A percentile compares a stretch with the other conserved stretches of the same genome.
Evolutionary conservation across 2,329 filamentous ascomycete genomes (phyloP).

Genomic region (Fusarium neocosmosporiellum): DNA sequence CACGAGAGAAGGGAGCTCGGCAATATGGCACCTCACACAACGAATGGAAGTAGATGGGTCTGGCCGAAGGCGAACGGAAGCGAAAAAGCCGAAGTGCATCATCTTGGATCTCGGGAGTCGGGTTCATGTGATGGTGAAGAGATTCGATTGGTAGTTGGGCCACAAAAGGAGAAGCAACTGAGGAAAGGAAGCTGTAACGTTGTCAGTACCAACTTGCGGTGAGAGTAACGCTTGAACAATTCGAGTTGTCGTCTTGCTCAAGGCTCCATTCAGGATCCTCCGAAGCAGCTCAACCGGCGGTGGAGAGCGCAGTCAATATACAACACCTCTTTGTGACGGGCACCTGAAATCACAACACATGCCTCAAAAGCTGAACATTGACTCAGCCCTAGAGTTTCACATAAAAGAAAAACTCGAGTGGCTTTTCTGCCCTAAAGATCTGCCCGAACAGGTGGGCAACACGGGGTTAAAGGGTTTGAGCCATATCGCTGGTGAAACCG

Average conservation of each 20-base stretch:
- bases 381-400: conserved; percentile 12
- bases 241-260: not conserved
- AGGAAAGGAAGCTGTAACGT: not conserved
- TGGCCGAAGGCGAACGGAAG: not conserved
- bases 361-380: not conserved
- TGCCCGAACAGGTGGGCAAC: conserved; percentile 4
- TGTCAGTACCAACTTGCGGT: not conserved
- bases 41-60: not conserved
- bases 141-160: not conserved
- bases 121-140: not conserved
- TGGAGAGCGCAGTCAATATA: not conserved
- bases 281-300: not conserved
- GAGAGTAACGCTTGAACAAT: not conserved
- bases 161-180: not conserved
- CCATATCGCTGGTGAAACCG: conserved; percentile 20
- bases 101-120: not conserved
- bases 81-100: not conserved
- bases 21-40: not conserved
- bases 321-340: not conserved
- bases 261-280: not conserved
- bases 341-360: not conserved
- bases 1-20: not conserved
- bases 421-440: not conserved
- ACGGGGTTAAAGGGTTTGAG: conserved; percentile 13
- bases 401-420: not conserved